phyloP scores from a whole-genome alignment of 176 grass and related monocot genomes.

The Coix lacrymajobi region DNA sequence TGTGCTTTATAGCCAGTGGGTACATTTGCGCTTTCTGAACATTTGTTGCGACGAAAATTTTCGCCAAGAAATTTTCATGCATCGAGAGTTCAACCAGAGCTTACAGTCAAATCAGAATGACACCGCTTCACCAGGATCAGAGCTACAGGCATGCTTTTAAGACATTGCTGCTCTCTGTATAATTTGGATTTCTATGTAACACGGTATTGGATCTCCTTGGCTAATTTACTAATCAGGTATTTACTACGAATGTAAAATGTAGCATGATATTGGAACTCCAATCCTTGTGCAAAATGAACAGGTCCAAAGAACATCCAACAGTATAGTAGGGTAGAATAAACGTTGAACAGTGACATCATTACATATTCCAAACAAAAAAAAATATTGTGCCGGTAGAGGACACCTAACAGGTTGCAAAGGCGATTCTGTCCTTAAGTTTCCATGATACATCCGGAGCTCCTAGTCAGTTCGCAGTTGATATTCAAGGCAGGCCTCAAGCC shows the following conservation, averaged over 20 bases:
- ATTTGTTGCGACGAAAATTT: too few relatives aligned
- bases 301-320: constrained; percentile 21
- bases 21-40: too few relatives aligned
- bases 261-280: constrained; percentile 17
- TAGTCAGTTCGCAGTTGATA: constrained; percentile 28
- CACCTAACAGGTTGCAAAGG: constrained; percentile 17
- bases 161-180: not conserved
- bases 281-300: constrained; percentile 19
- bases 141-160: too few relatives aligned
- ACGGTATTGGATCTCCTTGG: not conserved
- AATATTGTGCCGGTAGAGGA: not conserved
- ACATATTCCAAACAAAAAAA: constrained; percentile 37
- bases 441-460: constrained; percentile 35
- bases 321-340: constrained; percentile 11
- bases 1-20: too few relatives aligned
- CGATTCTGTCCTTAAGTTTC: constrained; percentile 24
- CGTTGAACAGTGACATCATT: constrained; percentile 20
- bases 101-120: too few relatives aligned
- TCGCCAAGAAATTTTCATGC: too few relatives aligned
- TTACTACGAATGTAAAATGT: not conserved
- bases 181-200: not conserved
- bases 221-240: not conserved
- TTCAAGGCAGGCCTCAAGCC: constrained; percentile 30
- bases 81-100: too few relatives aligned
- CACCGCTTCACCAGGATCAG: too few relatives aligned